Evolutionary conservation across 495 filamentous ascomycete species (phyloP).

Genomic region (Hyphodiscus hymeniophilus): DNA sequence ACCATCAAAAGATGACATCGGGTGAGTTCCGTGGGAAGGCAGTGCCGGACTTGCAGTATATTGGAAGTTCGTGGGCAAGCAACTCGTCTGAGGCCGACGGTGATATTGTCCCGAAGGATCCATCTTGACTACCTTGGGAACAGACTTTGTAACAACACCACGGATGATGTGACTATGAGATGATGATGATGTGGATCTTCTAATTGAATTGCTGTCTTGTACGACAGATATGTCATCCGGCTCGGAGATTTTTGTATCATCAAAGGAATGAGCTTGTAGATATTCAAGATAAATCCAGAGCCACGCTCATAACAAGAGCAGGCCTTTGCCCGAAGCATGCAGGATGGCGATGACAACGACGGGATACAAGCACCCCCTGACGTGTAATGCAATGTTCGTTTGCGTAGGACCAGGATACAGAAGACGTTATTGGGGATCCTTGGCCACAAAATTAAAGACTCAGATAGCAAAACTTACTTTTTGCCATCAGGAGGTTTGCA

Average conservation of each 20-base stretch:
- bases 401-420: constrained; percentile 17
- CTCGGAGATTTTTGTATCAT: constrained; percentile 15
- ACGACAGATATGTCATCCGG: constrained; percentile 9
- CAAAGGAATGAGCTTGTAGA: constrained; percentile 21
- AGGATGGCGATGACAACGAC: constrained; percentile 22
- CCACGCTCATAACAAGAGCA: constrained; percentile 8
- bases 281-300: constrained; percentile 17
- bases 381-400: constrained; percentile 20
- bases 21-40: constrained; percentile 7
- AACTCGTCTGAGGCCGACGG: constrained; percentile 6
- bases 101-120: constrained; percentile 13
- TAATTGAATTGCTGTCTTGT: constrained; percentile 17
- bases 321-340: constrained; percentile 16
- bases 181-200: constrained; percentile 12
- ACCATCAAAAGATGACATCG: constrained; percentile 12
- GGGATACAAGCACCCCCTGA: constrained; percentile 18
- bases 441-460: not conserved
- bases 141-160: not conserved
- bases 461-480: constrained; percentile 20
- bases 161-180: constrained; percentile 13
- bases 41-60: constrained; percentile 7
- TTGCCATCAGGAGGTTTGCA: not conserved
- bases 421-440: not conserved
- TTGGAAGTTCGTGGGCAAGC: constrained; percentile 13
- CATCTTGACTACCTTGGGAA: constrained; percentile 11